Percentiles rank a stretch among this genome's conserved stretches.
Evolutionary conservation across 306 rosid species (phyloP).

Genomic region (Erythrophleum fordii): DNA sequence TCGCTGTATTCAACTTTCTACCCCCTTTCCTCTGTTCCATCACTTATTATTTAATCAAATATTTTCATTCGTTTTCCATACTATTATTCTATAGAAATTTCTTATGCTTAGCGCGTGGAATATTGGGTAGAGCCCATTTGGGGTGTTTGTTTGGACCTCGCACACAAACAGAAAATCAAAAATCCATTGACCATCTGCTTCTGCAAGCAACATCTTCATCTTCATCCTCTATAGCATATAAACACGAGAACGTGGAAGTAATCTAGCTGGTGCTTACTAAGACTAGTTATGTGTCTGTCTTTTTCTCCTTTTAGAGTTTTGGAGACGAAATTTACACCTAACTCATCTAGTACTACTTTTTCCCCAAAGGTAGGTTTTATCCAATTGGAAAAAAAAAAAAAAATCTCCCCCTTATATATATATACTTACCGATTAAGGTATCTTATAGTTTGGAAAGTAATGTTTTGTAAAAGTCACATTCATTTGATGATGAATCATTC

Average conservation of each 20-base stretch:
- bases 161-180: constrained; percentile 28
- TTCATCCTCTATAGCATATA: neutral
- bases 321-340: too few species aligned
- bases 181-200: constrained; percentile 18
- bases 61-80: constrained; percentile 38
- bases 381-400: too few species aligned
- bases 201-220: constrained; percentile 8
- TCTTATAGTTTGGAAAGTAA: constrained; percentile 22
- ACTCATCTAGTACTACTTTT: too few species aligned
- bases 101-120: constrained; percentile 37
- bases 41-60: constrained; percentile 7
- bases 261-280: constrained; percentile 7
- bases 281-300: neutral
- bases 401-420: too few species aligned
- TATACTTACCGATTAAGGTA: constrained; percentile 8
- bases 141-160: constrained; percentile 36
- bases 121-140: constrained; percentile 33
- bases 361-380: too few species aligned
- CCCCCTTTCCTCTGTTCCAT: constrained; percentile 18
- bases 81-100: constrained; percentile 26
- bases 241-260: constrained; percentile 7
- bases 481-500: constrained; percentile 13
- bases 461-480: too few species aligned
- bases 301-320: neutral
- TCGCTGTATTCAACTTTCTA: constrained; percentile 48